Base-by-base conservation (phyloP, 148 eudicot genomes). In the Heliosperma pusillum region DNA sequence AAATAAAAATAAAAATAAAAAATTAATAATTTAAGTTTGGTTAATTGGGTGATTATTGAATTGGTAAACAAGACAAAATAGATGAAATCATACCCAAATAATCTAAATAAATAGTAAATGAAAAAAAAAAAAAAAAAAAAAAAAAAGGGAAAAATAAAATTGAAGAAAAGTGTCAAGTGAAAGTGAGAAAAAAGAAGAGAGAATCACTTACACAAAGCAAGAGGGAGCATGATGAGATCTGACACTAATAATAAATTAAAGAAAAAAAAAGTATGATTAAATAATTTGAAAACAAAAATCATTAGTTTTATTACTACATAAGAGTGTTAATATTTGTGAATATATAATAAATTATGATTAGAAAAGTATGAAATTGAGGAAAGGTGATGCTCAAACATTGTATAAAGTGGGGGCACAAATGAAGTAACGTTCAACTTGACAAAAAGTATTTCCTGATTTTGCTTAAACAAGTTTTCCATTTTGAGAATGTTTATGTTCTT, bases 221-320 rank as follows among this genome's bases (percentile, higher is more conserved):
- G 65, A 74, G 20, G 69, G 77, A 80, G 68, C 77, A 72, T 15
- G 36, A 81, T 81, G 69, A 81, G 84, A 81, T 81, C 84, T 81
- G 84, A 58, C 50, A 30, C 17, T 47, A 11, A 11, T 47, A 11
- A 11, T 16, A 0, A 30, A n/a, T n/a, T n/a, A 24, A 36, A 63
- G n/a, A 50, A 53, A 45, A 2, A 7, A 36, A 24, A 58, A 10
- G 13, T 4, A 20, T 10, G 15, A 30, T 26, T 57, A 57, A 57
- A 57, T 19, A 36, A 36, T 36, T 36, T 6, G 9, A 36, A 36
- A 36, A 36, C 42, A 36, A 7, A 36, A 36, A 36, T 36, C 6
- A 36, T 36, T 36, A 36, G n/a, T n/a, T n/a, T n/a, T n/a, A n/a
- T n/a, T n/a, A n/a, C n/a, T n/a, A n/a, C n/a, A n/a, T n/a, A n/a